Evolutionary conservation across 2,329 filamentous ascomycete genomes (phyloP).

Genomic region (Penicillium sp.): DNA sequence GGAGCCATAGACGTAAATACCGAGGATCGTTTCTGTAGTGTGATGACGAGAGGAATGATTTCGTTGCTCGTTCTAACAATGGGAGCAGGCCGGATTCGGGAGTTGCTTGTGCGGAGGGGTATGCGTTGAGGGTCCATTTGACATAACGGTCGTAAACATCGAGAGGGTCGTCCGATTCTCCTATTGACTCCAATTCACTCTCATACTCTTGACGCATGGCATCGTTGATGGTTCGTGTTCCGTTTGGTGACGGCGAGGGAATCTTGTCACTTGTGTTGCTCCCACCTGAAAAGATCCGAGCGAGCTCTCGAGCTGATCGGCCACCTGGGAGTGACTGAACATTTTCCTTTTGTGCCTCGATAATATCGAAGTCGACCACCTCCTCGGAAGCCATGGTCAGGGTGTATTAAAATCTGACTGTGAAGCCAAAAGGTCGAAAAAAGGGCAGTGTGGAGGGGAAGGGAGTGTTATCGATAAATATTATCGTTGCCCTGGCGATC

Average conservation of each 20-base stretch:
- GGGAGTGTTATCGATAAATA: slow-evolving; percentile 40
- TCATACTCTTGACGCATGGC: slow-evolving; percentile 82
- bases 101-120: slow-evolving; percentile 90
- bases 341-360: slow-evolving; percentile 97
- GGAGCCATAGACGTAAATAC: slow-evolving; percentile 90
- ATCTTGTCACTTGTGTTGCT: slow-evolving; percentile 51
- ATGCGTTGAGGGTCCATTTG: slow-evolving; percentile 93
- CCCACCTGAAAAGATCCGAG: slow-evolving; percentile 64
- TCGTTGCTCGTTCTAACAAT: slow-evolving; percentile 89
- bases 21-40: slow-evolving; percentile 95
- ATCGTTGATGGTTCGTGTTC: slow-evolving; percentile 76
- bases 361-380: slow-evolving; percentile 74
- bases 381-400: slow-evolving; percentile 37
- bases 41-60: slow-evolving; percentile 76
- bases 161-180: slow-evolving; percentile 90
- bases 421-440: neutral
- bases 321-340: slow-evolving; percentile 90
- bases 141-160: slow-evolving; percentile 97
- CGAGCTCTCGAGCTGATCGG: slow-evolving; percentile 85
- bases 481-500: slow-evolving; percentile 34
- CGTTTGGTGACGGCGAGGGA: slow-evolving; percentile 65
- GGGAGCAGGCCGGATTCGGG: slow-evolving; percentile 85
- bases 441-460: slow-evolving; percentile 10
- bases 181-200: slow-evolving; percentile 72
- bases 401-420: neutral